A percentile compares a stretch with the other conserved stretches of the same genome.
Evolutionary conservation across 495 filamentous ascomycete genomes (phyloP).

Genomic region (Tuber indicum): DNA sequence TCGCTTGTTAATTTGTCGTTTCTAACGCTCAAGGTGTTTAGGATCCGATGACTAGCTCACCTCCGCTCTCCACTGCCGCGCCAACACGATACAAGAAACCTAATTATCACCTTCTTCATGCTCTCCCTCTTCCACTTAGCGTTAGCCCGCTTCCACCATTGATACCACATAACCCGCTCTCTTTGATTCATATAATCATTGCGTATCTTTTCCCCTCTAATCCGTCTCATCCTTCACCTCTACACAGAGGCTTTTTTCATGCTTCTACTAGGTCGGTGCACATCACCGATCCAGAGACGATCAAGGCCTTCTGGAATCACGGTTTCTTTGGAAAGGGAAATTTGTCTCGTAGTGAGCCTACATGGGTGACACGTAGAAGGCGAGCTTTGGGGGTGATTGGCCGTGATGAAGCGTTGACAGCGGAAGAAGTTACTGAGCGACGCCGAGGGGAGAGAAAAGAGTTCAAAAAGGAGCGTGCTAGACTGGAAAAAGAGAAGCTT

Average conservation of each 20-base stretch:
- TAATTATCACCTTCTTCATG: conserved; percentile 65
- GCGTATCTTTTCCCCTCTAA: conserved; percentile 62
- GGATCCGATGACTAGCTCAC: conserved; percentile 18
- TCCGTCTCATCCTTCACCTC: conserved; percentile 55
- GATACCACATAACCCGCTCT: conserved; percentile 87
- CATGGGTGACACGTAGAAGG: conserved; percentile 80
- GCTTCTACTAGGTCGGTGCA: conserved; percentile 74
- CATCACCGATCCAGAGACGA: conserved; percentile 65
- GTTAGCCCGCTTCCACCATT: conserved; percentile 76
- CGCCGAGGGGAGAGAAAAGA: conserved; percentile 72
- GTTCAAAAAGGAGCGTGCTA: conserved; percentile 85
- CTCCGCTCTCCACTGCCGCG: conserved; percentile 23
- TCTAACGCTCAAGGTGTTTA: conserved; percentile 5
- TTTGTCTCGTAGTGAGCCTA: conserved; percentile 87
- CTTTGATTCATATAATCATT: conserved; percentile 68
- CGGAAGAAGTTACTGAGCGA: conserved; percentile 69
- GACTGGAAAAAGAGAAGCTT: conserved; percentile 70
- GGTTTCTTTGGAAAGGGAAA: conserved; percentile 95
- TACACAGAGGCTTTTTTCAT: conserved; percentile 70
- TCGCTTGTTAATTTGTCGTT: neutral
- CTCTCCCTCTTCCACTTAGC: conserved; percentile 68
- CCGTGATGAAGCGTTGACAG: conserved; percentile 52
- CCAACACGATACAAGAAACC: conserved; percentile 54
- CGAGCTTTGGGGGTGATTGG: conserved; percentile 58
- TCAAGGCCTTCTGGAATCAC: conserved; percentile 82